These are phyloP conservation scores for Rostrohypoxylon terebratum DNA, from an alignment of 495 filamentous ascomycete genomes.

Conservation along the genomic window DNA sequence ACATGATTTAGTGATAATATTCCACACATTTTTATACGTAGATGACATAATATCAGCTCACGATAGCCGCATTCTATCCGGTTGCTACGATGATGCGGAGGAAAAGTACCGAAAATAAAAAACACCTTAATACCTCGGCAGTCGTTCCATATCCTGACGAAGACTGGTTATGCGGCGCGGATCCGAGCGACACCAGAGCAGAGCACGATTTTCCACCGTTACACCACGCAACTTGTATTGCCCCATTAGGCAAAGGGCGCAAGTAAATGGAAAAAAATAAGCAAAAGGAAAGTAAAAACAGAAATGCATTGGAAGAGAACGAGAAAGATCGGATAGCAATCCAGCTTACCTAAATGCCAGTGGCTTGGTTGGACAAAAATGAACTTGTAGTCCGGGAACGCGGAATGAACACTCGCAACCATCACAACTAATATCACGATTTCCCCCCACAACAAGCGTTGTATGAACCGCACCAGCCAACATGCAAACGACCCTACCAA, in stretches of 20 bases:
- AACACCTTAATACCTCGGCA: neutral
- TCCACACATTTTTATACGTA: neutral
- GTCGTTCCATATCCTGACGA: neutral
- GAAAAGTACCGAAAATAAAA: neutral
- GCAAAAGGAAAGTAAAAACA: neutral
- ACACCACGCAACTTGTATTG: neutral
- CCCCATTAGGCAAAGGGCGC: neutral
- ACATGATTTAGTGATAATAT: too few relatives aligned
- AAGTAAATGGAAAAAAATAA: neutral
- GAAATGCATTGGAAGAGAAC: neutral
- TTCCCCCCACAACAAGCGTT: neutral
- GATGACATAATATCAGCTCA: neutral
- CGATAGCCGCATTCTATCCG: constrained; percentile 2
- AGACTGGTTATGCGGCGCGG: neutral
- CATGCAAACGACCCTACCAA: constrained; percentile 21
- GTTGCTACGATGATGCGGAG: neutral
- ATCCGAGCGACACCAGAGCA: neutral
- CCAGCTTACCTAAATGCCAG: neutral
- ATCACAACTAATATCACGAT: neutral
- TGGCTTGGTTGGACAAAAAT: neutral
- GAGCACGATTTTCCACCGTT: neutral
- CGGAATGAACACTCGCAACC: neutral
- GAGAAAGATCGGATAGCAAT: neutral
- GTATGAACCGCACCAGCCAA: neutral
- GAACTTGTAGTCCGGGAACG: neutral